Evolutionary conservation across 2,329 filamentous ascomycete genomes (phyloP).

Genomic region (Pseudogymnoascus sp.): DNA sequence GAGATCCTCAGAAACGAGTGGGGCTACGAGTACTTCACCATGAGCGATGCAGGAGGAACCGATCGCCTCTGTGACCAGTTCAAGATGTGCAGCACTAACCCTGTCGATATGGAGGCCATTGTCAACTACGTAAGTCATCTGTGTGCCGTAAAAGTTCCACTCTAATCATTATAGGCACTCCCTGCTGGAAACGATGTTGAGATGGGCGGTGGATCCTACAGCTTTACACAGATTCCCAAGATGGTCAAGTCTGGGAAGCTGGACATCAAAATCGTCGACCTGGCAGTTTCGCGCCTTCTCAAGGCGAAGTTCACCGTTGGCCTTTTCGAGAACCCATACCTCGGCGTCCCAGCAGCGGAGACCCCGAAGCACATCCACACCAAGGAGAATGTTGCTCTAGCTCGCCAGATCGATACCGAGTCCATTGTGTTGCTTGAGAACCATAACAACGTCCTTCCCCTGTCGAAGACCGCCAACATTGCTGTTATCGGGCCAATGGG

Average conservation of each 20-base stretch:
- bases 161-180: conserved; percentile 37
- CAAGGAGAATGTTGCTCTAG: conserved; percentile 59
- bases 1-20: conserved; percentile 63
- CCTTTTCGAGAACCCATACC: conserved; percentile 63
- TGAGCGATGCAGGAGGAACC: conserved; percentile 61
- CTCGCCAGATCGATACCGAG: conserved; percentile 68
- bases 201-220: conserved; percentile 70
- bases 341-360: conserved; percentile 46
- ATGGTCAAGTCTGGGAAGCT: conserved; percentile 55
- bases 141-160: background rate
- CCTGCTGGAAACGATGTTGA: conserved; percentile 65
- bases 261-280: conserved; percentile 51
- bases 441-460: conserved; percentile 51
- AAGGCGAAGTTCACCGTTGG: conserved; percentile 62
- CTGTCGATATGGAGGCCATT: conserved; percentile 58
- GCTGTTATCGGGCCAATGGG: conserved; percentile 72
- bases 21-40: conserved; percentile 62
- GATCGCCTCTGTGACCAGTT: conserved; percentile 59
- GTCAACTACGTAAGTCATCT: conserved; percentile 42
- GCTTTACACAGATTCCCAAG: conserved; percentile 57
- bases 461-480: conserved; percentile 58
- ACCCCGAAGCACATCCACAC: conserved; percentile 55
- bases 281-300: conserved; percentile 57
- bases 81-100: conserved; percentile 50
- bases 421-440: conserved; percentile 81